Evolutionary conservation across 2,329 filamentous ascomycete species (phyloP).

Genomic region (Chaetomium sp.): DNA sequence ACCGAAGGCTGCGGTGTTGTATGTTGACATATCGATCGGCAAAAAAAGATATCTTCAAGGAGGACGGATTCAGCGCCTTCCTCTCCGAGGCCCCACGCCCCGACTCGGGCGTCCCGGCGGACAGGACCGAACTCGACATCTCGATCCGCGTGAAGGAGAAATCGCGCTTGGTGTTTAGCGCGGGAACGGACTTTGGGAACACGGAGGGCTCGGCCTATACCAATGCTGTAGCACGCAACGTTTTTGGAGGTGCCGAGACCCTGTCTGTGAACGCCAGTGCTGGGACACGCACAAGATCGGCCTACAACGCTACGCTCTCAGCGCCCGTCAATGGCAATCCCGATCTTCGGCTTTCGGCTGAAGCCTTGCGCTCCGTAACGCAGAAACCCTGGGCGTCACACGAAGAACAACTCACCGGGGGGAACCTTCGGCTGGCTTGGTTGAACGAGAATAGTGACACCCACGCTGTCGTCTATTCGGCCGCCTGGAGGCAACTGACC

Average conservation of each 20-base stretch:
- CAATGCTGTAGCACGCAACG: conserved; percentile 79
- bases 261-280: conserved; percentile 80
- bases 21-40: background rate
- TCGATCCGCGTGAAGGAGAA: conserved; percentile 73
- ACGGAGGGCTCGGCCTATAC: conserved; percentile 90
- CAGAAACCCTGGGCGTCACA: conserved; percentile 92
- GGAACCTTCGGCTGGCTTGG: conserved; percentile 71
- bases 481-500: conserved; percentile 84
- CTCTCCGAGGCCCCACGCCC: conserved; percentile 67
- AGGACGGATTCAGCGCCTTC: conserved; percentile 72
- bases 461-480: conserved; percentile 75
- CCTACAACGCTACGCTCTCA: conserved; percentile 81
- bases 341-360: conserved; percentile 69
- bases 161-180: conserved; percentile 80
- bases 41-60: conserved; percentile 72
- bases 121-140: conserved; percentile 73
- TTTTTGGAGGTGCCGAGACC: conserved; percentile 90
- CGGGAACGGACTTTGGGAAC: conserved; percentile 89
- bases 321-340: conserved; percentile 80
- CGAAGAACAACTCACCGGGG: conserved; percentile 80
- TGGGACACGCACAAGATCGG: conserved; percentile 83
- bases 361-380: conserved; percentile 75
- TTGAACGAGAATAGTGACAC: conserved; percentile 55
- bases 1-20: background rate
- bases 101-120: conserved; percentile 60